A percentile compares a stretch with the other conserved stretches of the same genome.
phyloP scores from a whole-genome alignment of 2,329 filamentous ascomycete genomes.

The Emergomyces pasteurianus region DNA sequence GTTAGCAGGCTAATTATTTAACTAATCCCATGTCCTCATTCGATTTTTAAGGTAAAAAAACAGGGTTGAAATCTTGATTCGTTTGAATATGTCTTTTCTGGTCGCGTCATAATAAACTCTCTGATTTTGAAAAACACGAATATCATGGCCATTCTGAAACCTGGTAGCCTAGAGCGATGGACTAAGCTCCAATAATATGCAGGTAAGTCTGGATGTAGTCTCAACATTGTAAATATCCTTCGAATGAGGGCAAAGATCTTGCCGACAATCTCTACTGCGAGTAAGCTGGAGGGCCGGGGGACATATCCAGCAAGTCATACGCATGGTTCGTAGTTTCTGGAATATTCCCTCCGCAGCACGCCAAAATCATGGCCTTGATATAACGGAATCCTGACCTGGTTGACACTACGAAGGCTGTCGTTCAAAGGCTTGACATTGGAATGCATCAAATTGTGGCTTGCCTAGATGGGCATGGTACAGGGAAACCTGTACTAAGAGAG shows the following conservation, averaged over 20 bases:
- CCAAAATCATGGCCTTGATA: neutral
- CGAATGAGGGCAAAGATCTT: neutral
- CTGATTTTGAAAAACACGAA: neutral
- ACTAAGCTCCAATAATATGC: neutral
- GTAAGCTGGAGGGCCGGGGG: neutral
- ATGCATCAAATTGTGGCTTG: neutral
- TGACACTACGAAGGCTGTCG: neutral
- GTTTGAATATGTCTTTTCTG: neutral
- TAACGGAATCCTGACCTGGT: neutral
- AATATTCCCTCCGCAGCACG: too few species aligned
- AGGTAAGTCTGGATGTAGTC: neutral
- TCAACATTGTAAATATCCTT: neutral
- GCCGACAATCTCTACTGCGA: neutral
- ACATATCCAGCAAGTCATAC: too few species aligned
- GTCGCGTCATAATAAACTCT: neutral
- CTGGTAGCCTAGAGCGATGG: neutral
- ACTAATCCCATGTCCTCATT: neutral
- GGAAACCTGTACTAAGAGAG: neutral
- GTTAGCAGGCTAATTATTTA: too few species aligned
- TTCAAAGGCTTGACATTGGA: neutral
- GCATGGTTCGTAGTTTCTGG: too few species aligned
- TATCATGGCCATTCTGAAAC: neutral
- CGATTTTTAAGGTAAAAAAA: neutral
- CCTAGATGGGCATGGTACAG: too few species aligned
- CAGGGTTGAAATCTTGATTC: neutral